Base-by-base conservation (phyloP, 202 grass and related monocot species). In the Hordeum pubiflorum region DNA sequence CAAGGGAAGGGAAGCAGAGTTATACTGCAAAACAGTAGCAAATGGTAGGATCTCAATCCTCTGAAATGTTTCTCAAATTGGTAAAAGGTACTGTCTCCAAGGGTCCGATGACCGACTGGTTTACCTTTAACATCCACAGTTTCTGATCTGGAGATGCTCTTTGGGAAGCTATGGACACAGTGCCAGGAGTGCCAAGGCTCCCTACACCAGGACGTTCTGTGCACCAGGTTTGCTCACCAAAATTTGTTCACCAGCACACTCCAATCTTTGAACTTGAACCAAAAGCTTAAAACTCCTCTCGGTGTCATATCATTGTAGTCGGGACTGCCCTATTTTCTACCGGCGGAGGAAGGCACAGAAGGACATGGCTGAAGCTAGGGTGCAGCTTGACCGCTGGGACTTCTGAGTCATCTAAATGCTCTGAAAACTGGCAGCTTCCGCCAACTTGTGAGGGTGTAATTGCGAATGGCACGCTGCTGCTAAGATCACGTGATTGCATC, bases 131-230 rank as follows among this genome's bases (percentile, higher is more conserved):
- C 9, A 23, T 8, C 58, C 14, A 72, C 80, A 95, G 96, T 99
- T 79, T 95, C 88, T n/a, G 90, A 99, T 5, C 87, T 99, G 57
- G 96, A 99, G 86, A 81, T 86, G 77, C 87, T 99, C 58, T 99
- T 99, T 84, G 96, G 96, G 77, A 91, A 83, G 81, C 54, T 99
- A 76, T 99, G 96, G 96, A 99, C 96, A 1, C 96, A 99, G 36
- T 99, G 96, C 82, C 92, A 98, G 87, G 96, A 95, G 54, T 98
- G 96, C 80, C 96, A 98, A 81, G 92, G 92, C 48, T 98, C 92
- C 73, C 90, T 98, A 59, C 96, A 98, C 66, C 92, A 95, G 89
- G 96, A 98, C 24, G 96, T 99, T 77, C 86, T 99, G 50, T 99
- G 96, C 75, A 95, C 96, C 8, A 99, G 92, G 96, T 99, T 58